A percentile compares a stretch with the other conserved stretches of the same genome.
Evolutionary conservation across 2,329 filamentous ascomycete genomes (phyloP).

Genomic region (Talaromyces sp.): DNA sequence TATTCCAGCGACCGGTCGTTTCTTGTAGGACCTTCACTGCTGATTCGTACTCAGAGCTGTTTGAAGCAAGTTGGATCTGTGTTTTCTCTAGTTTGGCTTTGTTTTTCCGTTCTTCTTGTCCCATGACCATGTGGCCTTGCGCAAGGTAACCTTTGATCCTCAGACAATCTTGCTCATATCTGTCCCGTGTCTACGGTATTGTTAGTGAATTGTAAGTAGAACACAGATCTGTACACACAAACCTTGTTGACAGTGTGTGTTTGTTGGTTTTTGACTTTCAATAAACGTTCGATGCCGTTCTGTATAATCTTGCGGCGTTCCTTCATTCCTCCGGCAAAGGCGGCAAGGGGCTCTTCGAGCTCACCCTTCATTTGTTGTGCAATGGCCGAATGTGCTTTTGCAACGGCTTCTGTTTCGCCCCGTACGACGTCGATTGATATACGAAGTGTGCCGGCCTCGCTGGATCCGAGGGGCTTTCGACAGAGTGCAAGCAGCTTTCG

Average conservation of each 20-base stretch:
- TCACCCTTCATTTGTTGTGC: slow-evolving; percentile 94
- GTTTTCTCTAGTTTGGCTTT: slow-evolving; percentile 99
- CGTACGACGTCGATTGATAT: slow-evolving; percentile 81
- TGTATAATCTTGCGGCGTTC: slow-evolving; percentile 96
- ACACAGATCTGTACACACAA: slow-evolving; percentile 16
- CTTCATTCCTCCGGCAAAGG: slow-evolving; percentile 92
- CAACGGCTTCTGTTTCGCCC: slow-evolving; percentile 87
- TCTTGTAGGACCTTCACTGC: slow-evolving; percentile 92
- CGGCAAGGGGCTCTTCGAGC: slow-evolving; percentile 84
- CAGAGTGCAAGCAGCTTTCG: slow-evolving; percentile 80
- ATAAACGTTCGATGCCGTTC: slow-evolving; percentile 83
- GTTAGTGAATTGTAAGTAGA: slow-evolving; percentile 5
- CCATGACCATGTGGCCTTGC: slow-evolving; percentile 99
- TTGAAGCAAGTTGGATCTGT: slow-evolving; percentile 85
- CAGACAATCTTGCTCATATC: slow-evolving; percentile 94
- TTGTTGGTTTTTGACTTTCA: slow-evolving; percentile 90
- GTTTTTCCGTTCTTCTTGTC: slow-evolving; percentile 96
- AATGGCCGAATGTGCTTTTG: slow-evolving; percentile 85
- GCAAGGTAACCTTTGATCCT: slow-evolving; percentile 98
- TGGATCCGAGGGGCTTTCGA: slow-evolving; percentile 82
- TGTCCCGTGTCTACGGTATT: slow-evolving; percentile 66
- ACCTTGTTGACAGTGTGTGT: slow-evolving; percentile 89
- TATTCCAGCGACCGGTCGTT: slow-evolving; percentile 91
- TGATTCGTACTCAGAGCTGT: slow-evolving; percentile 88
- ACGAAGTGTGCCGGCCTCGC: slow-evolving; percentile 77